Percentiles rank a stretch among this genome's conserved stretches.
Conservation (phyloP, 2,329 filamentous ascomycete species). For the Cladophialophora chaetospira region DNA sequence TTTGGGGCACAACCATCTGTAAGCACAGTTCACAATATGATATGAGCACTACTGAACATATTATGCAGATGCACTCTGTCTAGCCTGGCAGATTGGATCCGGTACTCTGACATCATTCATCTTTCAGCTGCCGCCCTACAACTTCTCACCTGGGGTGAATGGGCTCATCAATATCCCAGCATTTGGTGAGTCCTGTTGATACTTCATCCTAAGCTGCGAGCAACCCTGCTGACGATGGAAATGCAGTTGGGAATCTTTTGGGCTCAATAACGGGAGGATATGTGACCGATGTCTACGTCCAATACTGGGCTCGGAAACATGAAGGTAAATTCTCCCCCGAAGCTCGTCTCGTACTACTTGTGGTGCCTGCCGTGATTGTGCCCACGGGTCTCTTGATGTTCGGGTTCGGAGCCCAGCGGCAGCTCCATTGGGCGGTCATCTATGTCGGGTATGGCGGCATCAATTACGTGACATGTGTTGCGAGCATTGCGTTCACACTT, state of each 20-base stretch:
- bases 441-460: conserved; percentile 14
- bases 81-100: conserved; percentile 7
- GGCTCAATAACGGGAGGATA: conserved; percentile 6
- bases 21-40: background rate
- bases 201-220: background rate
- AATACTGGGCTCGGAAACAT: background rate
- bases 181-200: conserved; percentile 2
- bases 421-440: conserved; percentile 10
- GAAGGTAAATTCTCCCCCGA: conserved; percentile 10
- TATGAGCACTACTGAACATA: conserved; percentile 9
- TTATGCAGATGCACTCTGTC: conserved; percentile 6
- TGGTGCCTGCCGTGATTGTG: conserved; percentile 1
- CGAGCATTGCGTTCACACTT: conserved; percentile 12
- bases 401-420: conserved; percentile 6
- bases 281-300: conserved; percentile 1
- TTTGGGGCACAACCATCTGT: too few species aligned
- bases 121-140: conserved; percentile 7
- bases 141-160: background rate
- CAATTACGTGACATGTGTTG: background rate
- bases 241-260: conserved; percentile 15
- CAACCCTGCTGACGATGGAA: too few species aligned
- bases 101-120: conserved; percentile 9
- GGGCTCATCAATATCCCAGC: conserved; percentile 7
- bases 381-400: conserved; percentile 12
- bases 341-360: conserved; percentile 5